Evolutionary conservation across 345 rosid genomes (phyloP), one percentile per base, ranked within the genome.

Genomic region (Gossypium raimondii): DNA sequence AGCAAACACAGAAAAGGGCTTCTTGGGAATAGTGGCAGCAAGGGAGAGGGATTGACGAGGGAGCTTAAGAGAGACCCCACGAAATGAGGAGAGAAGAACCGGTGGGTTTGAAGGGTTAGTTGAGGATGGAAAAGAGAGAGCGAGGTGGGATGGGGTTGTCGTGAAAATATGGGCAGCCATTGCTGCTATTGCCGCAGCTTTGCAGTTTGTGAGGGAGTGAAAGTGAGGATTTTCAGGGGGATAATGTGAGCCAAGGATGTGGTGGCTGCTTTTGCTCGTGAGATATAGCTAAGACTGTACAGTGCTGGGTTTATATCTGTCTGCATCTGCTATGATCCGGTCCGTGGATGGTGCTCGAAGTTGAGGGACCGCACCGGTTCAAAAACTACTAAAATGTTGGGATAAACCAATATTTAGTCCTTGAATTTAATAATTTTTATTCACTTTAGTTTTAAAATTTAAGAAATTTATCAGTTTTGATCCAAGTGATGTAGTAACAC

Each of bases 91-190:
- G 59, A 69, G 76, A 78, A 70, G 76, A 64, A 57, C 48, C 2
- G 71, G 27, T 14, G 80, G 34, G 53, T n/a, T 73, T 4, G 73
- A 69, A 16, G 73, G 22, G 2, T 74, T 70, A 45, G 9, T 76
- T 18, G 84, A 53, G 25, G 78, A 18, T 9, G 85, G 25, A 61
- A 75, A 61, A 55, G 82, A 73, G 66, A 75, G 70, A 51, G 78
- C 48, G 67, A 58, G 18, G 59, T 41, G 80, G 25, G 68, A 73
- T 12, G 92, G 72, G 17, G 78, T 43, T 6, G 87, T 64, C 7
- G 84, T 2, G 67, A 90, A 83, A 78, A 85, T 65, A 0, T 83
- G 86, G n/a, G 88, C 82, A 51, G 95, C 92, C 90, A 90, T 89
- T 73, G 86, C 85, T 67, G 86, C 88, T 59, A 70, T 48, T 9